Evolutionary conservation across 768 basidiomycete species (phyloP).

Genomic region (Suillus tomentosus): DNA sequence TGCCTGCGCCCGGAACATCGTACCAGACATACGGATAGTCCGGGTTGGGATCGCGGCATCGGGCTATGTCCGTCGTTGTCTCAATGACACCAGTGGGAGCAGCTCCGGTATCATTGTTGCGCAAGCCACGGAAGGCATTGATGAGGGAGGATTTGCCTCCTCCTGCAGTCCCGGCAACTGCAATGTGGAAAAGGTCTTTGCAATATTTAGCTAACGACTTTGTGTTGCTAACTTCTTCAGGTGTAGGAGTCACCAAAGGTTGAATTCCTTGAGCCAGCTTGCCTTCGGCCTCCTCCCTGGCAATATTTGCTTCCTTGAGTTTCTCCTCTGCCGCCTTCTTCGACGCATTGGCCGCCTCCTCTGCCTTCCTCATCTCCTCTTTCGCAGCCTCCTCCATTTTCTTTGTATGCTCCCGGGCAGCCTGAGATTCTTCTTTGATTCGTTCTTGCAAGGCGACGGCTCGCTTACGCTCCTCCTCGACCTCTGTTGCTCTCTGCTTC

Average conservation of each 20-base stretch:
- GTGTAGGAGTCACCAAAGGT: conserved; percentile 28
- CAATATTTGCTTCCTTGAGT: conserved; percentile 6
- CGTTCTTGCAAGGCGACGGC: conserved; percentile 13
- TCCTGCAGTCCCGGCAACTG: conserved; percentile 34
- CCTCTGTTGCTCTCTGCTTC: background rate
- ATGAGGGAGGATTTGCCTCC: conserved; percentile 40
- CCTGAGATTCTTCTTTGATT: conserved; percentile 9
- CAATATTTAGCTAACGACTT: conserved; percentile 17
- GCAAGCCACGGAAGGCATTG: conserved; percentile 37
- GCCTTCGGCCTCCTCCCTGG: background rate
- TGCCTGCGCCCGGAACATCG: conserved; percentile 40
- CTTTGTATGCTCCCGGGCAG: conserved; percentile 12
- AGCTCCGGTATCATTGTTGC: conserved; percentile 21
- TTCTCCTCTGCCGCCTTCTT: conserved; percentile 19
- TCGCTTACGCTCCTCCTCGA: conserved; percentile 13
- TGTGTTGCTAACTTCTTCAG: conserved; percentile 17
- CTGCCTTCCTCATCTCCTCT: conserved; percentile 20
- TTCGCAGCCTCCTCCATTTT: conserved; percentile 18
- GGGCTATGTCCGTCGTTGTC: conserved; percentile 27
- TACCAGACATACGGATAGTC: conserved; percentile 33
- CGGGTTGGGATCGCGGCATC: conserved; percentile 25
- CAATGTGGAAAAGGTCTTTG: conserved; percentile 34
- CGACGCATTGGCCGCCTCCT: conserved; percentile 15
- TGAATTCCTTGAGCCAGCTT: conserved; percentile 28
- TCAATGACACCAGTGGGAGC: conserved; percentile 34